Percentiles rank a stretch among this genome's conserved stretches.
phyloP scores from a whole-genome alignment of 2,329 filamentous ascomycete genomes.

The Sclerotinia sclerotiorum region DNA sequence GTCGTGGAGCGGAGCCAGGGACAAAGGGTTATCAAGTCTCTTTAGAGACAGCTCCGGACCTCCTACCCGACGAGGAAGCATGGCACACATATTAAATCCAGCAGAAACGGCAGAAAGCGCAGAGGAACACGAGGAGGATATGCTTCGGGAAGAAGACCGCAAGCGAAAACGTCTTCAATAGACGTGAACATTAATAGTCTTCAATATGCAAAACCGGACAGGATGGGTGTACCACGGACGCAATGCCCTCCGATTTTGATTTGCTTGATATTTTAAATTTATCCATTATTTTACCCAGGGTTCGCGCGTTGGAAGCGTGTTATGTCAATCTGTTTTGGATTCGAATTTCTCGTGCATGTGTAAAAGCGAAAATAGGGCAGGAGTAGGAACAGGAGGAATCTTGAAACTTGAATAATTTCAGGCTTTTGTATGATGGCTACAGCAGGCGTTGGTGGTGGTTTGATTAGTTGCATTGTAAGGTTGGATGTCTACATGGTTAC shows the following conservation, averaged over 20 bases:
- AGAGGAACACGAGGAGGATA: constrained; percentile 65
- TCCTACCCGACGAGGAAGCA: constrained; percentile 66
- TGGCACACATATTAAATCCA: constrained; percentile 71
- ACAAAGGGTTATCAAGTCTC: constrained; percentile 35
- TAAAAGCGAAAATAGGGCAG: not conserved
- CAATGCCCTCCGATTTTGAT: not conserved
- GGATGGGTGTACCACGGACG: not conserved
- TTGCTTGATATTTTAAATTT: not conserved
- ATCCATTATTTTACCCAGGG: not conserved
- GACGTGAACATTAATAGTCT: not conserved
- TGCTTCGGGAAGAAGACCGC: constrained; percentile 52
- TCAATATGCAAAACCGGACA: not conserved
- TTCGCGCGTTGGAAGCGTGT: not conserved
- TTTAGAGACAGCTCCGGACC: constrained; percentile 53
- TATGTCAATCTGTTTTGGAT: not conserved
- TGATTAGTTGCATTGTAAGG: not conserved
- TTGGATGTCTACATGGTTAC: not conserved
- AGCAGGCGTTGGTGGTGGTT: constrained; percentile 3
- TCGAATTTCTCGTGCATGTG: not conserved
- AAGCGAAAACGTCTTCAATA: constrained; percentile 58
- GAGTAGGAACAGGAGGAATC: not conserved
- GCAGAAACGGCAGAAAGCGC: constrained; percentile 65
- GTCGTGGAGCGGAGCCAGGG: constrained; percentile 39
- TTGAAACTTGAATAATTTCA: constrained; percentile 6
- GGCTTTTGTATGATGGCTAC: constrained; percentile 9